Base-by-base conservation (phyloP, 2,329 filamentous ascomycete genomes). In the Penicillium expansum region DNA sequence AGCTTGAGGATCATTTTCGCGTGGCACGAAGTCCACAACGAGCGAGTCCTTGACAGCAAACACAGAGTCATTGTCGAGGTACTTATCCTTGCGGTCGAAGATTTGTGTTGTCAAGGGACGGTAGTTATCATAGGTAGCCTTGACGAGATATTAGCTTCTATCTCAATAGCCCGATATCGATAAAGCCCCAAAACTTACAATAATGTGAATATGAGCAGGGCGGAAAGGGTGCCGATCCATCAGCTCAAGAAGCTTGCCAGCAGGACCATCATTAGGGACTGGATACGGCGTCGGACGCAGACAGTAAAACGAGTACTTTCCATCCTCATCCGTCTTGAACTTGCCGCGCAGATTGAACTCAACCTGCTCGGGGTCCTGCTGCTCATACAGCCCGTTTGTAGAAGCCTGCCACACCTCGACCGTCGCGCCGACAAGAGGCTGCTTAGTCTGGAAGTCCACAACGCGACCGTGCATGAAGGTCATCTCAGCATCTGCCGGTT, bases 401-500 rank as follows among this genome's bases (percentile, higher is more conserved):
- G 85, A 88, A 0, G 89, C 88, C 69, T 92, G 86, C 90, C 90
- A 94, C 51, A 92, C 82, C 68, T 93, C 90, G 35, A 94, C 80
- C 22, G 84, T 80, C 1, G 88, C 88, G 57, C 80, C 80, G 18
- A 82, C 79, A 43, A 93, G 78, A 0, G 88, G 87, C 72, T 84
- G 76, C 52, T 86, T 85, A 0, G 87, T 90, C 32, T 68, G 71
- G 48, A 83, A 83, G 69, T 83, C 78, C 24, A 82, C 70, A 1
- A 87, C 81, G 3, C 68, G 77, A 48, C 90, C 88, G 62, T 90
- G 83, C 80, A 91, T 86, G 66, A 81, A 84, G 3, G 82, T 80
- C 29, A 86, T 75, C 60, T 88, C 76, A 27, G 79, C 82, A 55
- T 80, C 75, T 4, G 77, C 66, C 5, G 79, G 74, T 29, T 69